These are phyloP conservation scores for Excoecaria cochinchinensis DNA, from an alignment of 345 rosid species.

Conservation along the genomic window DNA sequence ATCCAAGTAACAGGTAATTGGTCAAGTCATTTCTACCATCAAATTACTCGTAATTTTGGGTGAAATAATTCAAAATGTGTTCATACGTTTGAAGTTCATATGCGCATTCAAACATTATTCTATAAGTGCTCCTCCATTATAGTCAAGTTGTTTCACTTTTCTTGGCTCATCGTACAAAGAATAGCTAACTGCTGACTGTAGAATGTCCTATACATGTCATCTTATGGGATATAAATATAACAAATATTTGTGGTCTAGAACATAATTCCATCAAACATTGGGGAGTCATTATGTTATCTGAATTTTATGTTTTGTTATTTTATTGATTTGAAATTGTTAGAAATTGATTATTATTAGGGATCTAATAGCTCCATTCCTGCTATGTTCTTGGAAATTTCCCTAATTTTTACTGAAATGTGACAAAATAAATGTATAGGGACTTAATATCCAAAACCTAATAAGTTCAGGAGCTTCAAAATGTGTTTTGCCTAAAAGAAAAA, in stretches of 20 bases:
- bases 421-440: no score
- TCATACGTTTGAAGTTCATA: neutral
- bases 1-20: constrained; percentile 67
- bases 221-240: neutral
- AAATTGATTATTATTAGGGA: neutral
- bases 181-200: neutral
- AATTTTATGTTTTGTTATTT: neutral
- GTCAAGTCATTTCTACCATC: neutral
- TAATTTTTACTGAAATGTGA: no score
- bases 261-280: neutral
- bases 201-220: neutral
- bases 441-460: no score
- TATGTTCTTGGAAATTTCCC: no score
- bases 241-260: neutral
- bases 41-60: neutral
- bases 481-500: neutral
- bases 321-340: neutral
- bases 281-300: neutral
- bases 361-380: neutral
- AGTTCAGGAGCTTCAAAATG: neutral
- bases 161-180: neutral
- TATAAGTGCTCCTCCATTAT: neutral
- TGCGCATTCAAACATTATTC: no score
- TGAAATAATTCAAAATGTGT: neutral
- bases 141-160: neutral